A percentile compares a stretch with the other conserved stretches of the same genome.
phyloP scores from a whole-genome alignment of 768 basidiomycete species.

The Kwoniella sp. region DNA sequence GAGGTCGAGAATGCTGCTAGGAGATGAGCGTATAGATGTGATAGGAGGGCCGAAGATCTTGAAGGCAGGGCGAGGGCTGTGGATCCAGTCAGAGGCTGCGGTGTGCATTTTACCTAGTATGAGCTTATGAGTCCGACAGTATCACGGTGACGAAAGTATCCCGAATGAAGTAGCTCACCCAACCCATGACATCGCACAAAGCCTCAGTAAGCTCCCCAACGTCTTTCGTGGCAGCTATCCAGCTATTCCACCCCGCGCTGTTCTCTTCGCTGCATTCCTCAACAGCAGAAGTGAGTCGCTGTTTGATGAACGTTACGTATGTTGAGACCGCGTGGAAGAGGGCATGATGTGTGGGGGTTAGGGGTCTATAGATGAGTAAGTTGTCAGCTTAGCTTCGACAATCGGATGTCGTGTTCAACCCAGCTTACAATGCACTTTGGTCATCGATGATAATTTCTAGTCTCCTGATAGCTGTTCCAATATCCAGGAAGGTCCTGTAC shows the following conservation, averaged over 20 bases:
- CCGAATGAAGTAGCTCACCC: conserved; percentile 27
- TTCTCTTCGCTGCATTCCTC: conserved; percentile 17
- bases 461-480: conserved; percentile 37
- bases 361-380: conserved; percentile 24
- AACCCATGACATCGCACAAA: conserved; percentile 39
- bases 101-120: background rate
- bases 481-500: conserved; percentile 26
- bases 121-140: background rate
- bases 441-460: conserved; percentile 39
- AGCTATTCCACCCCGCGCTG: conserved; percentile 24
- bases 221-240: conserved; percentile 26
- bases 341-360: conserved; percentile 49
- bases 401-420: background rate
- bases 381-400: background rate
- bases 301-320: conserved; percentile 38
- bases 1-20: conserved; percentile 19
- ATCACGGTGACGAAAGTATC: background rate
- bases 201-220: conserved; percentile 18
- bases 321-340: conserved; percentile 40
- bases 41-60: conserved; percentile 34
- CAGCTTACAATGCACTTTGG: conserved; percentile 29
- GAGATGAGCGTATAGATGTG: conserved; percentile 35
- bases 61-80: conserved; percentile 23
- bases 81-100: conserved; percentile 27
- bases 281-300: conserved; percentile 26